Percentiles rank a stretch among this genome's conserved stretches.
These are phyloP conservation scores for Botrytis aclada DNA, from an alignment of 2,329 filamentous ascomycete genomes.

Conservation along the genomic window DNA sequence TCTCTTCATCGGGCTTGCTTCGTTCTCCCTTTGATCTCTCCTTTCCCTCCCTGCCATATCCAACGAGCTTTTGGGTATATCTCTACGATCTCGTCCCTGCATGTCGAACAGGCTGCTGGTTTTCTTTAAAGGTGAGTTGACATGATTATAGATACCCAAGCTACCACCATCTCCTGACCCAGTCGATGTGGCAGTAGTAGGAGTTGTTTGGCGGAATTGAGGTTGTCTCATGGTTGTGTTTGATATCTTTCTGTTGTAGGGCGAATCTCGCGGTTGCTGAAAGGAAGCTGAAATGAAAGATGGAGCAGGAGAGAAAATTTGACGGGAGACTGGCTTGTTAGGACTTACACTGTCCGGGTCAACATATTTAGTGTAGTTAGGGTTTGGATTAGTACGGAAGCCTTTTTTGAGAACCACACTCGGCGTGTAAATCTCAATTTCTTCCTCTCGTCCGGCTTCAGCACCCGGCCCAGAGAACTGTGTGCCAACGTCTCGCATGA, in stretches of 20 bases:
- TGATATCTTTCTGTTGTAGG: constrained; percentile 38
- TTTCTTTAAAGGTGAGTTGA: constrained; percentile 80
- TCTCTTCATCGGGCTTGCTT: constrained; percentile 34
- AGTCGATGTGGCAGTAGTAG: constrained; percentile 32
- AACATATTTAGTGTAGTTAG: constrained; percentile 70
- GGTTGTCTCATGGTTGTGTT: constrained; percentile 51
- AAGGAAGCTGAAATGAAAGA: constrained; percentile 38
- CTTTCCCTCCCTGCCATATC: constrained; percentile 52
- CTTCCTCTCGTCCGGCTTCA: constrained; percentile 37
- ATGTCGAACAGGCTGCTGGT: constrained; percentile 61
- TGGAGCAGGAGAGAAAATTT: constrained; percentile 37
- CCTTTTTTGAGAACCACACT: constrained; percentile 65
- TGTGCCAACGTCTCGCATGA: constrained; percentile 74
- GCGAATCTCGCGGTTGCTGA: constrained; percentile 39
- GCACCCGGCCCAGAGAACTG: constrained; percentile 56
- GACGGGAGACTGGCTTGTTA: constrained; percentile 32
- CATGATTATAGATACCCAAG: constrained; percentile 75
- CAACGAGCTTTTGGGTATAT: constrained; percentile 56
- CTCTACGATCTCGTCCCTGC: constrained; percentile 41
- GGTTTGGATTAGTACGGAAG: constrained; percentile 80
- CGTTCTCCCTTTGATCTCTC: constrained; percentile 33
- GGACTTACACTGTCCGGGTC: constrained; percentile 56
- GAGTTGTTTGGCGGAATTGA: constrained; percentile 47
- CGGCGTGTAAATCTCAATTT: constrained; percentile 59
- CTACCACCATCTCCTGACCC: constrained; percentile 64